A percentile compares a stretch with the other conserved stretches of the same genome.
phyloP scores from a whole-genome alignment of 2,329 filamentous ascomycete genomes.

The Cadophora gregata region DNA sequence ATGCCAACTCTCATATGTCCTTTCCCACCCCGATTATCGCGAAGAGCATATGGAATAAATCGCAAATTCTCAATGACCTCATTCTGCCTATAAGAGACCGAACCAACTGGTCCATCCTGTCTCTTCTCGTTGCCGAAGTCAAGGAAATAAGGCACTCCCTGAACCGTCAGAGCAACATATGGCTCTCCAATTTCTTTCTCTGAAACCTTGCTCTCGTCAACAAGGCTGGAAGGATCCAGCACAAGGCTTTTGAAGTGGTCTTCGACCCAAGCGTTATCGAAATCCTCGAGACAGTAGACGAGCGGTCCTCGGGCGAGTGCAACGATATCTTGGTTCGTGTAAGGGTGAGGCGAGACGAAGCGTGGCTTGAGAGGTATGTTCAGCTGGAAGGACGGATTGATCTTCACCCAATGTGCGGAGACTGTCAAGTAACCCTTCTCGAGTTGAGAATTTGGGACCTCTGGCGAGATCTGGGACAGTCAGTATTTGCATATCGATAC shows the following conservation, averaged over 20 bases:
- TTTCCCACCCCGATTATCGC: slow-evolving; percentile 59
- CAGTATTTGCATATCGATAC: slow-evolving; percentile 38
- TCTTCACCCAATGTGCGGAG: slow-evolving; percentile 47
- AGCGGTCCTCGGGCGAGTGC: slow-evolving; percentile 62
- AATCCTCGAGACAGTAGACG: slow-evolving; percentile 65
- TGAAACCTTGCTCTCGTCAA: slow-evolving; percentile 29
- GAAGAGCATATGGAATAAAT: slow-evolving; percentile 61
- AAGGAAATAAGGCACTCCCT: slow-evolving; percentile 32
- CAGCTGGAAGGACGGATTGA: slow-evolving; percentile 52
- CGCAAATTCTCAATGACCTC: slow-evolving; percentile 46
- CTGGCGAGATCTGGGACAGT: slow-evolving; percentile 10
- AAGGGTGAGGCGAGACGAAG: slow-evolving; percentile 59
- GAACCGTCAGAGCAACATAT: slow-evolving; percentile 33
- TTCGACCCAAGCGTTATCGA: slow-evolving; percentile 60
- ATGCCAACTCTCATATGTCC: slow-evolving; percentile 46
- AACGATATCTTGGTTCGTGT: slow-evolving; percentile 60
- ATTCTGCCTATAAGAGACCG: slow-evolving; percentile 22
- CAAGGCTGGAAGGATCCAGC: slow-evolving; percentile 27
- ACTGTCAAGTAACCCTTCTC: slow-evolving; percentile 58
- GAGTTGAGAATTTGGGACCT: slow-evolving; percentile 37
- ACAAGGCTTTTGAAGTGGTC: slow-evolving; percentile 57
- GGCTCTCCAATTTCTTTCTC: slow-evolving; percentile 29
- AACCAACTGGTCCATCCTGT: slow-evolving; percentile 14
- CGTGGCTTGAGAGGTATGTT: slow-evolving; percentile 54
- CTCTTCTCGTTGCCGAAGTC: slow-evolving; percentile 7